Conservation (phyloP, 176 grass and related monocot species). For the Luzula sylvatica region DNA sequence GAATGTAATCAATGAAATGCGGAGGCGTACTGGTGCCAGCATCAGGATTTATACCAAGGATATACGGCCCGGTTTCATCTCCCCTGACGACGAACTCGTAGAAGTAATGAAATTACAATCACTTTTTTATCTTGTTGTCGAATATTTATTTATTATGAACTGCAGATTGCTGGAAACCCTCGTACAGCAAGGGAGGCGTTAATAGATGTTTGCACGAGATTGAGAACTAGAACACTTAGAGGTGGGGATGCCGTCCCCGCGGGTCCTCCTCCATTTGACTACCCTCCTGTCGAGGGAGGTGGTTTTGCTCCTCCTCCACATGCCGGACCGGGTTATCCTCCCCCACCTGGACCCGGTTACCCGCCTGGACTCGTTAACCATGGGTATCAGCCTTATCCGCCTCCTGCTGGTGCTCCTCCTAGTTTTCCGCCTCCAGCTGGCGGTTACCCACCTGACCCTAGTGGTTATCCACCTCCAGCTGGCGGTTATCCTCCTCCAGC, state of each 20-base stretch:
- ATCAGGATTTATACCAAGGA: constrained; percentile 90
- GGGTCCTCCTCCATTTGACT: not conserved
- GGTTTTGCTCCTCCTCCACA: constrained; percentile 8
- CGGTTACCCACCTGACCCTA: constrained; percentile 13
- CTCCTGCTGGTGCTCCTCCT: constrained; percentile 1
- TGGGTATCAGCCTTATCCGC: constrained; percentile 5
- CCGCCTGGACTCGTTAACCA: constrained; percentile 1
- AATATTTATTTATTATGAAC: constrained; percentile 18
- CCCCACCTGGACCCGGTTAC: constrained; percentile 13
- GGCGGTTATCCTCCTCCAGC: constrained; percentile 8
- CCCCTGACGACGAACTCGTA: constrained; percentile 80
- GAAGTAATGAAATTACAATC: constrained; percentile 51
- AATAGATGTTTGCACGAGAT: constrained; percentile 17
- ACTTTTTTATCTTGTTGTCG: constrained; percentile 7
- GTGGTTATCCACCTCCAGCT: constrained; percentile 13
- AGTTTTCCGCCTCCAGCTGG: constrained; percentile 5
- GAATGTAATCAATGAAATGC: constrained; percentile 92
- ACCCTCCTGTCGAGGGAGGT: constrained; percentile 1
- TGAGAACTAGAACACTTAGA: constrained; percentile 15
- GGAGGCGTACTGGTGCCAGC: constrained; percentile 69
- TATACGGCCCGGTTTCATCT: constrained; percentile 77
- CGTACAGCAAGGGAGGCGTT: constrained; percentile 20
- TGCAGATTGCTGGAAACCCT: constrained; percentile 14
- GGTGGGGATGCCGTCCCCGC: constrained; percentile 12
- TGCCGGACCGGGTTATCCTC: constrained; percentile 12